Evolutionary conservation across 345 rosid genomes (phyloP), one percentile per base, ranked within the genome.

Genomic region (Syzygium aromaticum): DNA sequence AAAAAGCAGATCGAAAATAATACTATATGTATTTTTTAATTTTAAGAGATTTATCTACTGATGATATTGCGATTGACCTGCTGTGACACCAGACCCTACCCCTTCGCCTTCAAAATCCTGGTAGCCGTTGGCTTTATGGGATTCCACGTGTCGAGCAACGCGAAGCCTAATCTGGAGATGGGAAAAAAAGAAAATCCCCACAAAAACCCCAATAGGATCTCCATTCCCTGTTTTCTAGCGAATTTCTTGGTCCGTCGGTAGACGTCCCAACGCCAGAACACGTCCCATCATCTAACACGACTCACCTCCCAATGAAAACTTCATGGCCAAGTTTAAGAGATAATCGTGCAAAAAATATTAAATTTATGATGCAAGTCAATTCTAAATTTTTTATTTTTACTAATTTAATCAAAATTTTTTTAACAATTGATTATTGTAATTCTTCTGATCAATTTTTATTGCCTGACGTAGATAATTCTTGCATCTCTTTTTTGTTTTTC

Each of bases 361-460:
- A 64, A 67, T 16, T 4, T 2, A 7, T 54, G 25, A 21, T 21
- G 0, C 59, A 54, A 21, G 21, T 54, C 22, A 21, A 19, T 54
- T 21, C 11, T 54, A 54, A 54, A 19, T 3, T 54, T 6, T 21
- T 7, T 7, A 3, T 7, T 54, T 54, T 21, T 3, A 8, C 11
- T 30, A 30, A 8, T 64, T 17, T 19, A 64, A 14, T 30, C 6
- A 1, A 30, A 16, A 16, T 30, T 64, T 7, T 64, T 30, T 64
- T 30, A 1, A 64, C 6, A 14, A 64, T 3, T 64, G 16, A 21
- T 30, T 1, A 30, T 3, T 64, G 1, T 64, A 30, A 11, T 64
- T 5, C 0, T 64, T 64, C 0, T 7, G 0, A 1, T n/a, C 2
- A 16, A 16, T 8, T 15, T 15, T 64, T 6, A 0, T 3, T 7